Percentiles rank a stretch among this genome's conserved stretches.
Conservation (phyloP, 768 basidiomycete species). For the Mycena floridula region DNA sequence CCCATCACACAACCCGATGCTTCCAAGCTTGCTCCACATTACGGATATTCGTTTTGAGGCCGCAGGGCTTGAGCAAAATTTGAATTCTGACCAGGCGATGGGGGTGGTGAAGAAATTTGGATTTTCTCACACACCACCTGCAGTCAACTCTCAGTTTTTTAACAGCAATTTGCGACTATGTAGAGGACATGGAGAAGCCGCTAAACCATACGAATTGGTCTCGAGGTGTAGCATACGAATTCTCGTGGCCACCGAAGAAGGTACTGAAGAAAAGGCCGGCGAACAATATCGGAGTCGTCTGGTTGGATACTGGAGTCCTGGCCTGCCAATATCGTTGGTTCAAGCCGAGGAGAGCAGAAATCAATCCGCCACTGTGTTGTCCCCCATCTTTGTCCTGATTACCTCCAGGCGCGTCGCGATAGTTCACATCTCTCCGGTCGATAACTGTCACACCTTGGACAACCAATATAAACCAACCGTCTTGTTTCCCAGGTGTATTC, state of each 20-base stretch:
- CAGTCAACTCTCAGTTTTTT: no score
- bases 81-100: no score
- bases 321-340: neutral
- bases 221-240: slow-evolving; percentile 59
- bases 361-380: no score
- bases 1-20: no score
- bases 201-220: slow-evolving; percentile 79
- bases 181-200: slow-evolving; percentile 57
- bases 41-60: no score
- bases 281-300: slow-evolving; percentile 28
- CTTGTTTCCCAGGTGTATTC: slow-evolving; percentile 67
- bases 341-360: no score
- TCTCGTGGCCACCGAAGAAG: slow-evolving; percentile 74
- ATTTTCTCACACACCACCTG: no score
- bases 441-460: slow-evolving; percentile 58
- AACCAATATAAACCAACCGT: slow-evolving; percentile 59
- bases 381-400: neutral
- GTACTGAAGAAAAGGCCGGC: slow-evolving; percentile 73
- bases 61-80: no score
- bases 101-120: no score
- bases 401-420: slow-evolving; percentile 28
- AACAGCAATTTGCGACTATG: no score
- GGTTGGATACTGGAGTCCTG: neutral
- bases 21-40: no score
- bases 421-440: slow-evolving; percentile 51